Percentiles rank a stretch among this genome's conserved stretches.
Conservation (phyloP, 345 rosid species). For the Alliaria petiolata region DNA sequence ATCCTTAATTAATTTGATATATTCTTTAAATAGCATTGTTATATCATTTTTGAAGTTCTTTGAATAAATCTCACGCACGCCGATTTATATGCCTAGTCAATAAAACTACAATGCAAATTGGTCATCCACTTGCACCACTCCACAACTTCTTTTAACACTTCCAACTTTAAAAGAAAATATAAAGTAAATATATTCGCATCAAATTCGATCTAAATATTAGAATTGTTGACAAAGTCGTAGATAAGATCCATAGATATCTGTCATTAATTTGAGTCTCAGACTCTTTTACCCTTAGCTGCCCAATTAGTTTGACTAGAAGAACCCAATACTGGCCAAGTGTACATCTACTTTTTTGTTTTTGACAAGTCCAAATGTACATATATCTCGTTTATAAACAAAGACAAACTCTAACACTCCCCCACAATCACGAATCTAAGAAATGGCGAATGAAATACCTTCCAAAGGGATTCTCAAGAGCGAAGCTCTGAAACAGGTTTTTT, state of each 20-base stretch:
- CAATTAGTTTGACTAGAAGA: background rate
- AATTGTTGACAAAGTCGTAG: background rate
- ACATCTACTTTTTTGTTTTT: background rate
- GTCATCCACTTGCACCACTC: background rate
- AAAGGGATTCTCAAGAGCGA: slow-evolving; percentile 28
- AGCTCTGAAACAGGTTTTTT: slow-evolving; percentile 15
- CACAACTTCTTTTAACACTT: background rate
- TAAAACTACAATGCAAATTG: background rate
- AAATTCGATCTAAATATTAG: background rate
- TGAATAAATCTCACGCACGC: background rate
- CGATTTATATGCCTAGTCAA: background rate
- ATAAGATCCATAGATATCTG: background rate
- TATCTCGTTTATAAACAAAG: background rate
- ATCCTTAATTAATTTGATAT: too few relatives aligned
- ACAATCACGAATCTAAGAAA: background rate
- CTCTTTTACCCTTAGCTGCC: background rate
- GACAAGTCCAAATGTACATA: too few relatives aligned
- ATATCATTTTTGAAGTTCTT: too few relatives aligned
- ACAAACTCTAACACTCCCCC: background rate
- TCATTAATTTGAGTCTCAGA: background rate
- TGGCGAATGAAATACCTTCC: slow-evolving; percentile 22
- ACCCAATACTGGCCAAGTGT: background rate
- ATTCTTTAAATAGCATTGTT: background rate
- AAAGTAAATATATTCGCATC: background rate
- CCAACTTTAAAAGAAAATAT: background rate